Conservation (phyloP, 202 grass and related monocot genomes). For the Cymbopogon flexuosus region DNA sequence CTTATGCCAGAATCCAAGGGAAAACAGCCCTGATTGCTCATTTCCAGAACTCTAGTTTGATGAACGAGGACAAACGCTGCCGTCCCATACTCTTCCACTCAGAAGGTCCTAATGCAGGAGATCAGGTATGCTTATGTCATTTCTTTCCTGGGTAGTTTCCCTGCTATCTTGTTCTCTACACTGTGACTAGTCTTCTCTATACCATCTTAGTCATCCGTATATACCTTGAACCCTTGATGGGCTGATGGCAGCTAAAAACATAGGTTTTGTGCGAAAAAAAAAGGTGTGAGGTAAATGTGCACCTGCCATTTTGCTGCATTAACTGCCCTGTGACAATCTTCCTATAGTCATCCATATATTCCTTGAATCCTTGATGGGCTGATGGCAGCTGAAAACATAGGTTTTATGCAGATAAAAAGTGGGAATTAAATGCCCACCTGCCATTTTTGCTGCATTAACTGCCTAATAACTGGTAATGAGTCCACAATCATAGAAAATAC, state of each 20-base stretch:
- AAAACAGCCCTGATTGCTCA: slow-evolving; percentile 76
- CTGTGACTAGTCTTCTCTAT: background rate
- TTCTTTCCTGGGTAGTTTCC: background rate
- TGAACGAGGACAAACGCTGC: slow-evolving; percentile 97
- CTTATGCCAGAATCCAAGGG: slow-evolving; percentile 96
- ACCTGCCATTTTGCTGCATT: background rate
- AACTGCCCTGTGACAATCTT: background rate
- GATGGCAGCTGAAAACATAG: background rate
- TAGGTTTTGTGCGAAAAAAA: background rate
- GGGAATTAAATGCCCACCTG: background rate
- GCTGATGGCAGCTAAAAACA: background rate
- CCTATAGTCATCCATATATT: background rate
- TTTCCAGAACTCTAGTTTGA: slow-evolving; percentile 97
- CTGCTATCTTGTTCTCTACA: background rate
- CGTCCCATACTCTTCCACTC: slow-evolving; percentile 95
- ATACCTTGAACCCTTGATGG: background rate
- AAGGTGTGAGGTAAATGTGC: background rate
- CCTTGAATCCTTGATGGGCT: background rate
- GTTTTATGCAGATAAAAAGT: slow-evolving; percentile 10
- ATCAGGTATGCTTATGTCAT: slow-evolving; percentile 46
- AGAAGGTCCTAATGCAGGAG: slow-evolving; percentile 91
- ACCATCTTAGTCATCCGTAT: background rate
- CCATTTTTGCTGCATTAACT: background rate
- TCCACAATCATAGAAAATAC: background rate
- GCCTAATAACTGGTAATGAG: background rate